These are phyloP conservation scores for Nosema muscidifuracis DNA, from an alignment of 371 early-diverging fungal species.

Conservation along the genomic window DNA sequence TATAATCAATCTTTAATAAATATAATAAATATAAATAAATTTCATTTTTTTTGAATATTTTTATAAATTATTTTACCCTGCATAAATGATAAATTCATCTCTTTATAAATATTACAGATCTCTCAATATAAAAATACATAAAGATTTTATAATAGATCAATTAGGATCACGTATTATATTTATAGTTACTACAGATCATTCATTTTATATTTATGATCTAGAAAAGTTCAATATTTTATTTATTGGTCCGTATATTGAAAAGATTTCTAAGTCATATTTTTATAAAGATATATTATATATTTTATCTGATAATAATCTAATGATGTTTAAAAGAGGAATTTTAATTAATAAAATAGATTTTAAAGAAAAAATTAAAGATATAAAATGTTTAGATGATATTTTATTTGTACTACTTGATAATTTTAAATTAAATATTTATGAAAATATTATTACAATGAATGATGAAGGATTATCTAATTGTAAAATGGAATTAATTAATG, in stretches of 20 bases:
- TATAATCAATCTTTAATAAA: no score
- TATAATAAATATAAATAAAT: no score
- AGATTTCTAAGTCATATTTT: not conserved
- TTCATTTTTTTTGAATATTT: no score
- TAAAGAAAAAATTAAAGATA: not conserved
- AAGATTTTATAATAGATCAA: not conserved
- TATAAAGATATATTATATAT: not conserved
- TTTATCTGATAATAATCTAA: not conserved
- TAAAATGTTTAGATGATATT: not conserved
- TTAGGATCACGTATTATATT: not conserved
- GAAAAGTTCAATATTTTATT: conserved; percentile 5
- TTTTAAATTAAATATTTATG: not conserved
- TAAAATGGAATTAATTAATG: not conserved
- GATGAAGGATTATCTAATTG: not conserved
- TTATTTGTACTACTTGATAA: not conserved
- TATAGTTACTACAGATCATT: not conserved
- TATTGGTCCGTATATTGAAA: conserved; percentile 11
- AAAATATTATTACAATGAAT: not conserved
- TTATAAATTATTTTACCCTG: no score
- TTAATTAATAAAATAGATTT: not conserved
- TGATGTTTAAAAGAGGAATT: not conserved
- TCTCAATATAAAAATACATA: not conserved
- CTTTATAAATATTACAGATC: conserved; percentile 14
- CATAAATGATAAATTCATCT: conserved; percentile 1
- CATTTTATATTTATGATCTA: conserved; percentile 7